These are phyloP conservation scores for Capsicum chinense DNA, from an alignment of 257 asterid species.

Conservation along the genomic window DNA sequence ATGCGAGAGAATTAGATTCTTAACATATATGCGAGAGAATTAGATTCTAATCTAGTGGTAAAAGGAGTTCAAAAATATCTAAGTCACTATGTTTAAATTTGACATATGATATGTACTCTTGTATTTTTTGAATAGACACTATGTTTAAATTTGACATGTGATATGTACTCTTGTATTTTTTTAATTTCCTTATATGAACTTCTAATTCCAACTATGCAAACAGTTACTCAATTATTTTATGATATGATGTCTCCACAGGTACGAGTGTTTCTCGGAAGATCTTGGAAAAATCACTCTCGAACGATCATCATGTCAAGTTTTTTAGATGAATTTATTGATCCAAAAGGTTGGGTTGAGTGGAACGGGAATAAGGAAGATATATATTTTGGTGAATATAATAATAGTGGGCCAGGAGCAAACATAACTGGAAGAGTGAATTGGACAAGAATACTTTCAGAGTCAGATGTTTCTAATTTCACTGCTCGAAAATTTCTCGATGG, in stretches of 20 bases:
- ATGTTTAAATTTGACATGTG: not conserved
- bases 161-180: not conserved
- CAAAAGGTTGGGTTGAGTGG: conserved; percentile 31
- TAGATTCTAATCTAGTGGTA: not conserved
- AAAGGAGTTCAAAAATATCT: not conserved
- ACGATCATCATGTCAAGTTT: conserved; percentile 9
- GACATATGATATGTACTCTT: not conserved
- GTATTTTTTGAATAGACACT: not conserved
- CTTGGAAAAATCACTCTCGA: conserved; percentile 17
- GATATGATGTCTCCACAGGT: not conserved
- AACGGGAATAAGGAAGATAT: not conserved
- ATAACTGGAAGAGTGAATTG: conserved; percentile 1
- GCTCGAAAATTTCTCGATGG: conserved; percentile 29
- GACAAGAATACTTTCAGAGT: not conserved
- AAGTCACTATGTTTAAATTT: not conserved
- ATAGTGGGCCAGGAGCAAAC: conserved; percentile 25
- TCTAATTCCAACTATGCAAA: not conserved
- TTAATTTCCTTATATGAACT: not conserved
- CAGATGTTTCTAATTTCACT: conserved; percentile 8
- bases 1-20: not conserved
- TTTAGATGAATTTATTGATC: conserved; percentile 15
- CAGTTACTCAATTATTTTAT: not conserved
- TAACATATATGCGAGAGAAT: not conserved
- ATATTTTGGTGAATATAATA: conserved; percentile 29
- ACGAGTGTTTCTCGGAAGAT: conserved; percentile 5